Percentiles rank a stretch among this genome's conserved stretches.
Conservation (phyloP, 1,284 basidiomycete genomes). For the Leccinum pachyderme region DNA sequence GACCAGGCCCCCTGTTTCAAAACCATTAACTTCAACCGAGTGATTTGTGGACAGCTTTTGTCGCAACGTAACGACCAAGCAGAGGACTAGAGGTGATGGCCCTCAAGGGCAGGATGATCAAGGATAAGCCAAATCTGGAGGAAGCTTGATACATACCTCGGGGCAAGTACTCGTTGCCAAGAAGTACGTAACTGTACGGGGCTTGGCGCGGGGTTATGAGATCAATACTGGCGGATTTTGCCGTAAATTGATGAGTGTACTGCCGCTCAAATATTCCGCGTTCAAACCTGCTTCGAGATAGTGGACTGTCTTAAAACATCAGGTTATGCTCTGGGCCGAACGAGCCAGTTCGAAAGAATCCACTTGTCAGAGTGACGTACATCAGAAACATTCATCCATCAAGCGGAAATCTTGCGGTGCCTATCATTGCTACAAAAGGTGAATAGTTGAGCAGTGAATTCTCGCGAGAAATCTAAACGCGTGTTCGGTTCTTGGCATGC, state of each 20-base stretch:
- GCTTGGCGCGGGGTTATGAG: not conserved
- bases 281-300: not conserved
- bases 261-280: not conserved
- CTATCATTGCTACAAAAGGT: not conserved
- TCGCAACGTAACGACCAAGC: not conserved
- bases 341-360: not conserved
- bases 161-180: not conserved
- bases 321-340: not conserved
- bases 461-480: not conserved
- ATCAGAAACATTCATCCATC: not conserved
- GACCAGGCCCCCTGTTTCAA: slow-evolving; percentile 2
- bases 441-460: not conserved
- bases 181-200: not conserved
- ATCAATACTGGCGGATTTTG: not conserved
- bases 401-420: not conserved
- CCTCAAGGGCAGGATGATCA: not conserved
- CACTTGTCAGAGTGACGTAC: not conserved
- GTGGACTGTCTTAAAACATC: not conserved
- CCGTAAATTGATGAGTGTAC: not conserved
- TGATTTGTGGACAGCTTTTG: not conserved
- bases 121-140: slow-evolving; percentile 1
- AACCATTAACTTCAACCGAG: slow-evolving; percentile 2
- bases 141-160: not conserved
- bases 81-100: not conserved
- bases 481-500: not conserved